Evolutionary conservation across 2,329 filamentous ascomycete genomes (phyloP), one percentile per base, ranked within the genome.

Genomic region (Fusarium hostae): DNA sequence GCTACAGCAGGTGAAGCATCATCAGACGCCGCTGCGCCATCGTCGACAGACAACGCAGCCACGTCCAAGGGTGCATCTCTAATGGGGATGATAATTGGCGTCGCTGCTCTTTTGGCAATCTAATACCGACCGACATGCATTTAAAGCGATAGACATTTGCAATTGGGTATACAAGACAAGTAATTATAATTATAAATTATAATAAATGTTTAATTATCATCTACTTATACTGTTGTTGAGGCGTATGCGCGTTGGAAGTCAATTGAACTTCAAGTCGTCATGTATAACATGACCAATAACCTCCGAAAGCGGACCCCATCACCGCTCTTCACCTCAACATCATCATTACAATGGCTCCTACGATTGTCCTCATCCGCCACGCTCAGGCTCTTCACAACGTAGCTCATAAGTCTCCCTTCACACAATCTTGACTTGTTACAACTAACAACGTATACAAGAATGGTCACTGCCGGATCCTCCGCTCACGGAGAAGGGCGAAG

Each of bases 311-410:
- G 63, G 63, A 55, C 52, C 44, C 30, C 35, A 26, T 26, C 54
- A 55, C 32, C 48, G 54, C 37, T 55, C 34, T 12, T 26, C 32
- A 54, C 59, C 1, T 40, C 61, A 51, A 57, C 68, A 66, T 55
- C 41, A 51, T 28, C 47, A 12, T 22, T 57, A 56, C 15, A 30
- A 89, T 89, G 87, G 77, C 87, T 56, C 87, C 86, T 2, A 87
- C 83, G 0, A 75, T 98, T 66, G 92, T 98, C 73, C 86, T 98
- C 77, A 91, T 98, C 77, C 92, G 95, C 74, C 95, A 98, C 86
- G 95, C 93, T 20, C 93, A 98, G 81, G 87, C 85, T 12, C 76
- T 84, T n/a, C 87, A 89, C 78, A 89, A 89, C 65, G 80, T 82
- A 18, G 76, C 81, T 54, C 79, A 88, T 88, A 82, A 81, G 86